Conservation (phyloP, 805 yeast species). For the Deakozyma indianensis region DNA sequence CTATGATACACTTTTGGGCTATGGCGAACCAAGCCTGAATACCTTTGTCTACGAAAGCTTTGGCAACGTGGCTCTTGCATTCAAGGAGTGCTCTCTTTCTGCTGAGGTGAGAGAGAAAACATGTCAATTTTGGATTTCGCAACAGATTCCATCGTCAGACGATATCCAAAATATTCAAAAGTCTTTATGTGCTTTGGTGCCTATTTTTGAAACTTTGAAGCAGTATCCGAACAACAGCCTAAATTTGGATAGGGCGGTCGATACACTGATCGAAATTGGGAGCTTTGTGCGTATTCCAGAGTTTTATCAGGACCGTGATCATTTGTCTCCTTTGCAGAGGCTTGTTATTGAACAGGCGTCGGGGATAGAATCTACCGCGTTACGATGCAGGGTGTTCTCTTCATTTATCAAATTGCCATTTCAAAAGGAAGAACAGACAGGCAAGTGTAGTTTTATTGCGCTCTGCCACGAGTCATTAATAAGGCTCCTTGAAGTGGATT, state of each 20-base stretch:
- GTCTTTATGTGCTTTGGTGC: constrained; percentile 39
- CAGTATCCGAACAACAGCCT: not conserved
- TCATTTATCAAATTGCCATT: constrained; percentile 8
- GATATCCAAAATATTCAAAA: constrained; percentile 34
- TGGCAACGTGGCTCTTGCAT: not conserved
- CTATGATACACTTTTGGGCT: constrained; percentile 26
- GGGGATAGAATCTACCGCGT: constrained; percentile 19
- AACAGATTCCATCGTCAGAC: constrained; percentile 25
- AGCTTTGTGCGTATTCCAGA: constrained; percentile 61
- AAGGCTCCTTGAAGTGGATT: not conserved
- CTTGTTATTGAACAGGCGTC: constrained; percentile 33
- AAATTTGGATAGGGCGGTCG: constrained; percentile 35
- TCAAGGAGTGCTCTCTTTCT: constrained; percentile 5
- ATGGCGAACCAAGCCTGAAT: constrained; percentile 38
- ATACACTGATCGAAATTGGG: constrained; percentile 48
- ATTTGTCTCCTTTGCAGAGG: constrained; percentile 50
- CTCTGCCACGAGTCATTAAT: constrained; percentile 5
- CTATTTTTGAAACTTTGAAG: not conserved
- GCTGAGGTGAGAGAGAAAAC: constrained; percentile 7
- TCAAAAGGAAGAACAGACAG: constrained; percentile 1
- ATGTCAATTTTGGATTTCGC: constrained; percentile 27
- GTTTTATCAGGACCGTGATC: constrained; percentile 35
- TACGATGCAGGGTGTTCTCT: constrained; percentile 5
- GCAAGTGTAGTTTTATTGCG: constrained; percentile 6
- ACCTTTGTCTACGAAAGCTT: constrained; percentile 34